Conservation (phyloP, 2,329 filamentous ascomycete species). For the Fusarium camptoceras region DNA sequence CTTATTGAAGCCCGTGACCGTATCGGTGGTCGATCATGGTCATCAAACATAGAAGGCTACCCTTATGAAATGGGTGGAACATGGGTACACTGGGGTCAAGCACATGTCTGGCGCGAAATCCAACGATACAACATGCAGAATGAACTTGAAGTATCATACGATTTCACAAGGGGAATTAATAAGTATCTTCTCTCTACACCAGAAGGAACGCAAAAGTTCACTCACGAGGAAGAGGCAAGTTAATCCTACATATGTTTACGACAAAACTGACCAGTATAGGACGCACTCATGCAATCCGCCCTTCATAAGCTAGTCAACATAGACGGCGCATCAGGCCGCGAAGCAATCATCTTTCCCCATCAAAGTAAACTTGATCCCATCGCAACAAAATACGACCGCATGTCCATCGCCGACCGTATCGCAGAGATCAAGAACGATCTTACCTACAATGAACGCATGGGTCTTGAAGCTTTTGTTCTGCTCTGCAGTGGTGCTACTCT, state of each 20-base stretch:
- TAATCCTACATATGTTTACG: fast-evolving
- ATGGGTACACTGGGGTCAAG: constrained; percentile 60
- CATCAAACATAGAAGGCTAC: constrained; percentile 57
- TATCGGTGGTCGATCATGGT: constrained; percentile 62
- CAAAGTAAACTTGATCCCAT: constrained; percentile 50
- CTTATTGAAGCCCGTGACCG: constrained; percentile 61
- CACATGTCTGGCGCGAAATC: constrained; percentile 59
- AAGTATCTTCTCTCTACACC: constrained; percentile 53
- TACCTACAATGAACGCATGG: constrained; percentile 54
- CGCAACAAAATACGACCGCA: constrained; percentile 52
- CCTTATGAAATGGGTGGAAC: constrained; percentile 63
- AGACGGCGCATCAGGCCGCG: constrained; percentile 53
- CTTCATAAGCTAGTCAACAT: constrained; percentile 60
- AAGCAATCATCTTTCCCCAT: constrained; percentile 57
- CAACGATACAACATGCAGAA: constrained; percentile 58
- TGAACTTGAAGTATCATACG: constrained; percentile 54
- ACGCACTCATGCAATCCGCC: constrained; percentile 48
- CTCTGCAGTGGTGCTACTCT: constrained; percentile 58
- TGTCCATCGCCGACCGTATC: constrained; percentile 58
- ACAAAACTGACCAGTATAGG: constrained; percentile 12
- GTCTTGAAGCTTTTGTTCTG: constrained; percentile 56
- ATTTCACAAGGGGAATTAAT: constrained; percentile 57
- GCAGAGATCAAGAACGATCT: constrained; percentile 54
- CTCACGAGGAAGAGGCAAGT: constrained; percentile 56
- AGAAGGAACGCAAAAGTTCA: constrained; percentile 50